Percentiles rank a stretch among this genome's conserved stretches.
These are phyloP conservation scores for Ramalina intermedia DNA, from an alignment of 495 filamentous ascomycete genomes.

Conservation along the genomic window DNA sequence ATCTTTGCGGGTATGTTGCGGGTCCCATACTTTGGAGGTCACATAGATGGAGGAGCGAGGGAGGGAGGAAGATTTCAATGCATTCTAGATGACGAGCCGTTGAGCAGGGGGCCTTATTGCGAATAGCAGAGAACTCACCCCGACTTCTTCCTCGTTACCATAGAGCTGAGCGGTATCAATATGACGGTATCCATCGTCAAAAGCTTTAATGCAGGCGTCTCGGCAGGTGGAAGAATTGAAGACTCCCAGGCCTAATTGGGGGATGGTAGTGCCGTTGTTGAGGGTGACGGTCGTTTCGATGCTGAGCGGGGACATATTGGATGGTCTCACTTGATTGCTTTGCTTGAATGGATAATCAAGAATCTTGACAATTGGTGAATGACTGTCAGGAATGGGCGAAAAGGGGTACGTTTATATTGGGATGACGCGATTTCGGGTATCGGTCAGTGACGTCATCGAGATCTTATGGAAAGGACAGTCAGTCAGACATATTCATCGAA, in stretches of 20 bases:
- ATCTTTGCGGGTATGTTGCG: constrained; percentile 33
- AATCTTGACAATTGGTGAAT: too few relatives aligned
- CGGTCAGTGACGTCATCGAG: too few relatives aligned
- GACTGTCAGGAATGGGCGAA: too few relatives aligned
- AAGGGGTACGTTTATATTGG: too few relatives aligned
- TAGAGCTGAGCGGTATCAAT: constrained; percentile 28
- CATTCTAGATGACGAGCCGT: background rate
- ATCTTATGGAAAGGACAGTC: too few relatives aligned
- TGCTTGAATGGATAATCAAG: too few relatives aligned
- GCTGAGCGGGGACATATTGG: background rate
- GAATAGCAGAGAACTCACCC: constrained; percentile 7
- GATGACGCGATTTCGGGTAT: background rate
- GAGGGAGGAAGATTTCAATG: constrained; percentile 18
- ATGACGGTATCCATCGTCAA: constrained; percentile 24
- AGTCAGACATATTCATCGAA: too few relatives aligned
- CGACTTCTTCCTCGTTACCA: constrained; percentile 27
- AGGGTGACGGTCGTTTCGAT: background rate
- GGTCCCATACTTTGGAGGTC: constrained; percentile 54
- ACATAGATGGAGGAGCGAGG: constrained; percentile 52
- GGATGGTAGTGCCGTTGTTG: background rate
- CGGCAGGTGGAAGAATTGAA: constrained; percentile 1
- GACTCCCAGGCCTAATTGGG: background rate
- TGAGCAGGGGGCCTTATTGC: background rate
- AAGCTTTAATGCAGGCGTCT: constrained; percentile 8
- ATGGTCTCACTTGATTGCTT: too few relatives aligned